phyloP scores from a whole-genome alignment of 345 rosid species.

The Firmiana major region DNA sequence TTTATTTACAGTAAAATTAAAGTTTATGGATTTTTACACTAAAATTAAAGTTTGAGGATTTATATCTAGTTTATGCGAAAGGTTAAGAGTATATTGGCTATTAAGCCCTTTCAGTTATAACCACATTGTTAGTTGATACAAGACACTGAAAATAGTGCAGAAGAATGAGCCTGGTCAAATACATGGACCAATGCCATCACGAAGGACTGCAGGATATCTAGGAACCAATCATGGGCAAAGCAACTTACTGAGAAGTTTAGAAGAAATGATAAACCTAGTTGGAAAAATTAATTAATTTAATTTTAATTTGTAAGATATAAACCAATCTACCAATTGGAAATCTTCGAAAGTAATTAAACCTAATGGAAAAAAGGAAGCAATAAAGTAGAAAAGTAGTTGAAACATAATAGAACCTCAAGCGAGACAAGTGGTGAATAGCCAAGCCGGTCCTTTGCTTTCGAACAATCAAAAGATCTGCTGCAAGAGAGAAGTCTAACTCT shows the following conservation, averaged over 20 bases:
- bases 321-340: neutral
- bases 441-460: slow-evolving; percentile 78
- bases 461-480: slow-evolving; percentile 67
- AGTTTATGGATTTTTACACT: no score
- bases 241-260: neutral
- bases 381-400: slow-evolving; percentile 8
- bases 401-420: slow-evolving; percentile 60
- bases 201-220: neutral
- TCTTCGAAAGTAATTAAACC: neutral
- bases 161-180: neutral
- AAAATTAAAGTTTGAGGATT: no score
- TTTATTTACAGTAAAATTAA: no score
- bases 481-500: slow-evolving; percentile 84
- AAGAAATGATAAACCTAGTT: neutral
- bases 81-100: no score
- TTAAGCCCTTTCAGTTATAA: no score
- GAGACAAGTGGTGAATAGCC: slow-evolving; percentile 75
- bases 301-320: slow-evolving; percentile 5
- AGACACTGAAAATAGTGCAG: neutral
- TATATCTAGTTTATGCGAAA: no score
- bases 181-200: neutral
- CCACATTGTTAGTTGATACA: neutral
- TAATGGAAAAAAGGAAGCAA: neutral
- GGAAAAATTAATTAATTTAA: slow-evolving; percentile 5
- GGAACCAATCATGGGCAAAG: slow-evolving; percentile 4